Evolutionary conservation across 306 rosid species (phyloP).

Genomic region (Sophora flavescens): DNA sequence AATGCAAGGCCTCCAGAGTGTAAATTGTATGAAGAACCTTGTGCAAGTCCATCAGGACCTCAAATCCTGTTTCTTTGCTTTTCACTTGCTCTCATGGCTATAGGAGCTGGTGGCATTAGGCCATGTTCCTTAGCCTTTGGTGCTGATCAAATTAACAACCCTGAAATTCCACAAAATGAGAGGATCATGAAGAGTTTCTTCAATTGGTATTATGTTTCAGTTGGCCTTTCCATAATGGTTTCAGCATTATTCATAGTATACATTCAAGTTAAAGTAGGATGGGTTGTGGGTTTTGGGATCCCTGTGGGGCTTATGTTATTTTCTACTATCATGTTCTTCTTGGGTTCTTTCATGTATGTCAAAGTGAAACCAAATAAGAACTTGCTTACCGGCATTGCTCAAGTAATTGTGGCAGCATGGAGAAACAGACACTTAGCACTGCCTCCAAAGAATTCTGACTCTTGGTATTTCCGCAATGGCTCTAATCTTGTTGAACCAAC

Average conservation of each 20-base stretch:
- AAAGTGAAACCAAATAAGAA: slow-evolving; percentile 62
- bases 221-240: slow-evolving; percentile 64
- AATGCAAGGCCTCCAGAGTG: slow-evolving; percentile 76
- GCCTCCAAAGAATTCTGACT: slow-evolving; percentile 54
- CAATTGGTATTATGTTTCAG: slow-evolving; percentile 83
- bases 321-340: slow-evolving; percentile 61
- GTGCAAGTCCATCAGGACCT: slow-evolving; percentile 45
- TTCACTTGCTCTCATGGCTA: slow-evolving; percentile 67
- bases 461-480: slow-evolving; percentile 61
- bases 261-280: slow-evolving; percentile 65
- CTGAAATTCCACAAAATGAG: slow-evolving; percentile 57
- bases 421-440: slow-evolving; percentile 59
- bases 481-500: slow-evolving; percentile 72
- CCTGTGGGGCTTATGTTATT: slow-evolving; percentile 73
- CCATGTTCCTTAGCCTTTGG: slow-evolving; percentile 83
- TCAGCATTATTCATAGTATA: slow-evolving; percentile 67
- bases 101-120: slow-evolving; percentile 84
- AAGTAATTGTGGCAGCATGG: slow-evolving; percentile 70
- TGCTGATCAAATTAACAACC: slow-evolving; percentile 70
- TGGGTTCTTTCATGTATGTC: slow-evolving; percentile 66
- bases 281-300: slow-evolving; percentile 78
- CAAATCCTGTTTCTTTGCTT: slow-evolving; percentile 61
- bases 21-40: slow-evolving; percentile 24
- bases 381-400: slow-evolving; percentile 60
- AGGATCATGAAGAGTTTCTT: slow-evolving; percentile 66